Evolutionary conservation across 345 rosid genomes (phyloP), one percentile per base, ranked within the genome.

Genomic region (Populus simonii): DNA sequence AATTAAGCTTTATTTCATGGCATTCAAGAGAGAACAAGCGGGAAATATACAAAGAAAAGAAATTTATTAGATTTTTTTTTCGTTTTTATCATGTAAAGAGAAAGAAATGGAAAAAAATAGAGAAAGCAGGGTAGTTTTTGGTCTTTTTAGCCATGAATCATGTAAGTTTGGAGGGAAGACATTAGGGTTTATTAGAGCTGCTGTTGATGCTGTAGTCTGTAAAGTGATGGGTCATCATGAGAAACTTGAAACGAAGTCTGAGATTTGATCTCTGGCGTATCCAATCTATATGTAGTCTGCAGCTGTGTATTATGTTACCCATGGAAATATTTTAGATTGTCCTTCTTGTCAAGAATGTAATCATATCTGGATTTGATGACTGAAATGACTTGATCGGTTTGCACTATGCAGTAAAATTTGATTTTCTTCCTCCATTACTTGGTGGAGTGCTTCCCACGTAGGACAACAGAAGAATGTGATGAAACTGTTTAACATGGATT

Each of bases 191-290:
- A 20, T 36, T 9, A 9, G n/a, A 33, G 22, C 23, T 20, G 70
- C 11, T 20, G 70, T 20, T 38, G 4, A 20, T 49, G 36, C 33
- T 16, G 20, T 62, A 49, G 29, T n/a, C 31, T 47, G 49, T 65
- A 65, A 49, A 36, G 51, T 35, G 49, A 63, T 25, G 76, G 57
- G 59, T 79, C 61, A 79, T 73, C 16, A 79, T 78, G 53, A 51
- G 29, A 36, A 72, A 63, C 38, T 33, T 20, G 71, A 66, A 73
- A 78, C 29, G 7, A 27, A 27, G 57, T 33, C 68, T 17, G 61
- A 55, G 2, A 73, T 73, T 66, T 38, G 47, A 66, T 73, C 27
- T 29, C 39, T 39, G 23, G n/a, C 55, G 72, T 66, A 72, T 65
- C 73, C 25, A 36, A 20, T 59, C 31, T 53, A 13, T 53, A 8